Conservation (phyloP, 23 red algal species). For the Agarophyton chilense region DNA sequence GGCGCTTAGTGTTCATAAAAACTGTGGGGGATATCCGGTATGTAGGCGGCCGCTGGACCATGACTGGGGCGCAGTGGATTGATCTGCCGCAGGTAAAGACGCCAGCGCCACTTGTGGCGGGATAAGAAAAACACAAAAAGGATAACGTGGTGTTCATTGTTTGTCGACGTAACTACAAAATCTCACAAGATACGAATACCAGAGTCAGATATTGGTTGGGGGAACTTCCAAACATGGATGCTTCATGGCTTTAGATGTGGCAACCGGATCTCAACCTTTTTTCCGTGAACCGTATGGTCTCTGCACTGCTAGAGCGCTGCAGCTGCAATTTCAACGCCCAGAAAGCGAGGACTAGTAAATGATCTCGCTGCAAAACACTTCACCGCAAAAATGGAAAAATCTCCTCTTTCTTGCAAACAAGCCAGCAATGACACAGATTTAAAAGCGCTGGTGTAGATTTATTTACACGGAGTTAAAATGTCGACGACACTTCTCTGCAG, state of each 20-base stretch:
- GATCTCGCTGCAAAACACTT: slow-evolving; percentile 6
- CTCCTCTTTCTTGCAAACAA: neutral
- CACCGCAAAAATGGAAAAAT: neutral
- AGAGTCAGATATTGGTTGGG: neutral
- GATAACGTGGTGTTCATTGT: neutral
- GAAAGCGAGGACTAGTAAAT: neutral
- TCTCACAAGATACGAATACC: neutral
- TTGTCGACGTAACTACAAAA: neutral
- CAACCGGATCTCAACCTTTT: neutral
- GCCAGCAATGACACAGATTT: slow-evolving; percentile 14
- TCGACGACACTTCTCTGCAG: too few species aligned
- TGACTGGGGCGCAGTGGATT: neutral
- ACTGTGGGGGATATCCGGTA: slow-evolving; percentile 30
- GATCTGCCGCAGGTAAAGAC: slow-evolving; percentile 2
- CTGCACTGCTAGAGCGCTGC: neutral
- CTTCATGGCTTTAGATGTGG: neutral
- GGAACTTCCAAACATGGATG: neutral
- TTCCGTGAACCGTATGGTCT: too few species aligned
- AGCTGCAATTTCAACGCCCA: neutral
- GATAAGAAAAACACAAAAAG: slow-evolving; percentile 14
- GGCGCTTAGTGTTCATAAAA: slow-evolving; percentile 24
- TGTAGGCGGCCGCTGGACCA: slow-evolving; percentile 5
- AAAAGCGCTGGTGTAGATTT: neutral
- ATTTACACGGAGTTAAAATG: too few species aligned
- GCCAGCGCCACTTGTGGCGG: neutral